Conservation (phyloP, 2,329 filamentous ascomycete species). For the Westerdykella sp. region DNA sequence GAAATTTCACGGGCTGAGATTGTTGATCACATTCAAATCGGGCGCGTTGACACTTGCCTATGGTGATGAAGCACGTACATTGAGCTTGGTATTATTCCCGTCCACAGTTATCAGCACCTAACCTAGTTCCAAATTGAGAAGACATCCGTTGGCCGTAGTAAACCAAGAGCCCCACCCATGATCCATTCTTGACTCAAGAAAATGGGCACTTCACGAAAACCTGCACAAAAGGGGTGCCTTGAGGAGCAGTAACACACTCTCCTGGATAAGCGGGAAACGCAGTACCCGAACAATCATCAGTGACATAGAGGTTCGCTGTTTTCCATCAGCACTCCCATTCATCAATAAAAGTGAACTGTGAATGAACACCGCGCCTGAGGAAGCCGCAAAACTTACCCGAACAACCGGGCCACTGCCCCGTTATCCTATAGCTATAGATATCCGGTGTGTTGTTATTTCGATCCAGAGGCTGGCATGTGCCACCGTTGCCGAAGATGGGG, state of each 20-base stretch:
- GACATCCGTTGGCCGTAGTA: too few species aligned
- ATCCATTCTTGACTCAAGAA: background rate
- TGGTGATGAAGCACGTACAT: too few species aligned
- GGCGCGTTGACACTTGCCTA: too few species aligned
- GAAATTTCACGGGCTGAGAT: too few species aligned
- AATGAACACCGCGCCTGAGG: too few species aligned
- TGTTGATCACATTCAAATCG: too few species aligned
- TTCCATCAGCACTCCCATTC: background rate
- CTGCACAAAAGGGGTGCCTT: slow-evolving; percentile 7
- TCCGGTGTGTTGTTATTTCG: slow-evolving; percentile 12
- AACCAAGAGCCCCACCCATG: background rate
- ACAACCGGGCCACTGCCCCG: slow-evolving; percentile 6
- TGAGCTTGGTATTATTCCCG: too few species aligned
- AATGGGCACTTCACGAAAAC: slow-evolving; percentile 10
- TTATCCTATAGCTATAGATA: slow-evolving; percentile 9
- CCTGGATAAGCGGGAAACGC: slow-evolving; percentile 6
- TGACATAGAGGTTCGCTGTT: slow-evolving; percentile 8
- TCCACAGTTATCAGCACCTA: too few species aligned
- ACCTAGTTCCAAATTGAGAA: too few species aligned
- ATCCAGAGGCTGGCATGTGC: slow-evolving; percentile 9
- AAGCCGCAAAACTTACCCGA: slow-evolving; percentile 1
- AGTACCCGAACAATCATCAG: slow-evolving; percentile 8
- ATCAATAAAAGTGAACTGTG: background rate
- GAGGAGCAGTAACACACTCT: slow-evolving; percentile 4
- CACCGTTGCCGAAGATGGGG: slow-evolving; percentile 9